These are phyloP conservation scores for Melaleuca quinquenervia DNA, from an alignment of 345 rosid species.

Conservation along the genomic window DNA sequence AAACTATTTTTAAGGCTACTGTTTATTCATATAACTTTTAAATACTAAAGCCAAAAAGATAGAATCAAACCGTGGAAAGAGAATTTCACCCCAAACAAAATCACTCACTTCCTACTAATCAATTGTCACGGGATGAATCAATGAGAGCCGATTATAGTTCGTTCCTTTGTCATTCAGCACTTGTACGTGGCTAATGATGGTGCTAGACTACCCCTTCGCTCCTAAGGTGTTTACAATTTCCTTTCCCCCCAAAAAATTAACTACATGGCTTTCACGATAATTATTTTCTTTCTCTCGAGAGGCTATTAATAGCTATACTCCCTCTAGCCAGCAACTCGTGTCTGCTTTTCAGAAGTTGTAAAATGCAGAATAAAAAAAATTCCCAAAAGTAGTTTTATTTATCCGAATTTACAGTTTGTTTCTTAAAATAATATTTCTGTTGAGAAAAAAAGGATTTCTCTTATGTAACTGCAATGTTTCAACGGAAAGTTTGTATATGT, in stretches of 20 bases:
- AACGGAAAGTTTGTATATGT: too few relatives aligned
- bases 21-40: neutral
- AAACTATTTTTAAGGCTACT: neutral
- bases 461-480: too few relatives aligned
- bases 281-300: neutral
- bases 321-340: too few relatives aligned
- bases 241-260: neutral
- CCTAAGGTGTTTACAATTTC: neutral
- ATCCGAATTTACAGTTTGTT: too few relatives aligned
- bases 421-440: too few relatives aligned
- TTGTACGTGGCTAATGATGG: neutral
- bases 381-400: too few relatives aligned
- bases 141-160: neutral
- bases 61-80: neutral
- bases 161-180: neutral
- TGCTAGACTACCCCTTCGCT: neutral
- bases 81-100: neutral
- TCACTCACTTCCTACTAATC: neutral
- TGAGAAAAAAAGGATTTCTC: too few relatives aligned
- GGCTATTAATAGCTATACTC: neutral
- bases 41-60: neutral
- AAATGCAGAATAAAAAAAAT: too few relatives aligned
- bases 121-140: neutral
- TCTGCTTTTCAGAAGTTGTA: too few relatives aligned
- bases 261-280: neutral